Conservation (phyloP, 257 asterid species). For the Solanum lycopersicoides region DNA sequence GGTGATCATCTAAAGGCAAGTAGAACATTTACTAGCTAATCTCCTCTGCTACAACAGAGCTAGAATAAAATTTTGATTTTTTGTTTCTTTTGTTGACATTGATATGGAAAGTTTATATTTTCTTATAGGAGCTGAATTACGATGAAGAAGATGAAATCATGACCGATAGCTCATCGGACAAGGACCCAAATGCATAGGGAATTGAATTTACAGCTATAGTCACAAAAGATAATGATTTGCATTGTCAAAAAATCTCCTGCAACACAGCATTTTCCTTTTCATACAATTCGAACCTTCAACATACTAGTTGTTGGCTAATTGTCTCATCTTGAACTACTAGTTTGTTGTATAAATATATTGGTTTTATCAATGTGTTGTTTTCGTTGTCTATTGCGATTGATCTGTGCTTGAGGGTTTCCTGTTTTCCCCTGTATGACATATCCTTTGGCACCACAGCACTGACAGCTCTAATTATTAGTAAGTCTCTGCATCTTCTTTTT, state of each 20-base stretch:
- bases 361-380: neutral
- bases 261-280: neutral
- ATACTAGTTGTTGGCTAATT: neutral
- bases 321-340: neutral
- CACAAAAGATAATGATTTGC: neutral
- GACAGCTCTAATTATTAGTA: constrained; percentile 61
- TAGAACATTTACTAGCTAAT: neutral
- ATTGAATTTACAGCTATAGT: neutral
- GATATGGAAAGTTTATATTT: neutral
- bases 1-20: constrained; percentile 12
- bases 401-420: constrained; percentile 31
- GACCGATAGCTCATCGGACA: neutral
- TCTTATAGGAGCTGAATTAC: neutral
- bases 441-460: constrained; percentile 83
- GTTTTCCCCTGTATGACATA: constrained; percentile 56
- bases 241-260: neutral
- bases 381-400: neutral
- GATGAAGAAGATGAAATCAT: neutral
- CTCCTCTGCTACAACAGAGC: neutral
- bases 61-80: neutral
- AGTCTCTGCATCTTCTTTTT: neutral
- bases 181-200: neutral
- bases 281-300: neutral
- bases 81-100: neutral
- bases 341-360: neutral